Percentiles rank a stretch among this genome's conserved stretches.
Evolutionary conservation across 176 grass and related monocot species (phyloP).

Genomic region (Oropetium thomaeum): DNA sequence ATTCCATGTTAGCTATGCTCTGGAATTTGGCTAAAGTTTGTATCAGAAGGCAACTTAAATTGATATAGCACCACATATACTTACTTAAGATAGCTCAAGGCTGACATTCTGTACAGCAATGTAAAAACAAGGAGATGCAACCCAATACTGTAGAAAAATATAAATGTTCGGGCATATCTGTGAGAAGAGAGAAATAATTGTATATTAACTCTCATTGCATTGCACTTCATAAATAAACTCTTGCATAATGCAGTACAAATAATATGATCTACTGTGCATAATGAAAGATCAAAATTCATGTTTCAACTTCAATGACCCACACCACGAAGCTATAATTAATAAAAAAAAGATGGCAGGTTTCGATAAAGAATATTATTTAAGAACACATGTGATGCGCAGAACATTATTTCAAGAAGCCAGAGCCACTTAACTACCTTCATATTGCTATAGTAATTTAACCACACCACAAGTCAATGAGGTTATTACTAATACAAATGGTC

Average conservation of each 20-base stretch:
- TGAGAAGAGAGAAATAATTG: slow-evolving; percentile 14
- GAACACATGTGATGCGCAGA: background rate
- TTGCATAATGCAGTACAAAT: background rate
- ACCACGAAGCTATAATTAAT: background rate
- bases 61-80: background rate
- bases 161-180: slow-evolving; percentile 94
- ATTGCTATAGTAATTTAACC: background rate
- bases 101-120: slow-evolving; percentile 97
- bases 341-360: background rate
- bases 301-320: background rate
- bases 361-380: background rate
- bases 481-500: background rate
- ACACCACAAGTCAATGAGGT: background rate
- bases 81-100: slow-evolving; percentile 92
- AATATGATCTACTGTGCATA: background rate
- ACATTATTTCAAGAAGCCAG: background rate
- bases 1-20: slow-evolving; percentile 25
- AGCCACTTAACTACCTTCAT: background rate
- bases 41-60: slow-evolving; percentile 6
- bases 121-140: slow-evolving; percentile 99
- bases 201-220: slow-evolving; percentile 10
- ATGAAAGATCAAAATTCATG: background rate
- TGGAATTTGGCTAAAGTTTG: background rate
- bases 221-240: background rate
- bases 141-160: slow-evolving; percentile 98